Evolutionary conservation across 495 filamentous ascomycete species (phyloP).

Genomic region (Penicillium nucicola): DNA sequence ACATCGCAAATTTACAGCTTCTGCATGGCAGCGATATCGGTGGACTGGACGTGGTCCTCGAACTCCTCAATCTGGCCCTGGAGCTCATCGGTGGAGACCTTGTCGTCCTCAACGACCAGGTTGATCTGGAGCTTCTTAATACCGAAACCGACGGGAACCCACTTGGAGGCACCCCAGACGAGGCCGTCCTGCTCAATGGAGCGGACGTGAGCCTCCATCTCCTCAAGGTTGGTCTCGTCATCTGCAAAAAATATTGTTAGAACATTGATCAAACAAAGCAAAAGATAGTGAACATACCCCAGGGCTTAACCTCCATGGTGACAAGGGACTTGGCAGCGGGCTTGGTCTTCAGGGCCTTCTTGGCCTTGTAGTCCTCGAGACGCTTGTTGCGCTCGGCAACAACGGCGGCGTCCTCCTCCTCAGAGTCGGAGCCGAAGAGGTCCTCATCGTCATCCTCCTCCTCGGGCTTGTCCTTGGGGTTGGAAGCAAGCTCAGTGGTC

Average conservation of each 20-base stretch:
- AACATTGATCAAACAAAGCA: not conserved
- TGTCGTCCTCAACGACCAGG: conserved; percentile 95
- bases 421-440: conserved; percentile 87
- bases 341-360: conserved; percentile 94
- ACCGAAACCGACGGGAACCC: conserved; percentile 89
- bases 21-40: conserved; percentile 87
- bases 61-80: conserved; percentile 81
- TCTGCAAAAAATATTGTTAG: conserved; percentile 52
- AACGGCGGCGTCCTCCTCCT: conserved; percentile 84
- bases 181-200: conserved; percentile 90
- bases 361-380: conserved; percentile 90
- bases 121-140: conserved; percentile 99
- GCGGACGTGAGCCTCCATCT: conserved; percentile 79
- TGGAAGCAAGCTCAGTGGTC: conserved; percentile 64
- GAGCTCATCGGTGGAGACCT: conserved; percentile 84
- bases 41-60: conserved; percentile 97
- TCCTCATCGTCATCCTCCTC: conserved; percentile 73
- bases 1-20: conserved; percentile 67
- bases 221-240: conserved; percentile 87
- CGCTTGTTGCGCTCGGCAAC: conserved; percentile 78
- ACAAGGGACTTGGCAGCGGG: conserved; percentile 90
- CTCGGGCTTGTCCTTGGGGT: conserved; percentile 82
- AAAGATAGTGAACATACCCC: conserved; percentile 67
- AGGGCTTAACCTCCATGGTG: conserved; percentile 95
- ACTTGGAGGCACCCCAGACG: conserved; percentile 90